Conservation (phyloP, 257 asterid species). For the Henckelia pumila region DNA sequence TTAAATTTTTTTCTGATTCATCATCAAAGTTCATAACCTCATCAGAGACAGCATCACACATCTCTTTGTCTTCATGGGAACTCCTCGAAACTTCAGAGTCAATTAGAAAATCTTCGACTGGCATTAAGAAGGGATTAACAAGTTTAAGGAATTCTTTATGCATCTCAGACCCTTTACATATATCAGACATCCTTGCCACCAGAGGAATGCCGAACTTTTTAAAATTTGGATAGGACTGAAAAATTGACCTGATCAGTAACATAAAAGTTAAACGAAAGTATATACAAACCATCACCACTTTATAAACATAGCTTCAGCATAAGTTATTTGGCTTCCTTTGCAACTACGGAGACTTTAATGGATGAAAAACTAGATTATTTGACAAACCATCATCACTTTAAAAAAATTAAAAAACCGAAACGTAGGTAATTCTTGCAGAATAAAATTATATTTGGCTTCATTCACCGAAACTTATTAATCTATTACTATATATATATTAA, state of each 20-base stretch:
- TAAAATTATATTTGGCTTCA: background rate
- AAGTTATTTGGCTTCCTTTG: slow-evolving; percentile 1
- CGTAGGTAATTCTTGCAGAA: background rate
- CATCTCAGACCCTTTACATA: slow-evolving; percentile 51
- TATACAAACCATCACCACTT: no score
- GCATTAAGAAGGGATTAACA: slow-evolving; percentile 44
- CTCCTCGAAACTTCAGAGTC: slow-evolving; percentile 30
- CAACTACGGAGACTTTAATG: background rate
- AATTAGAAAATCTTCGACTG: slow-evolving; percentile 33
- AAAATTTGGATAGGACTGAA: slow-evolving; percentile 9
- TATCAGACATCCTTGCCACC: slow-evolving; percentile 47
- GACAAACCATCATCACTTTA: no score
- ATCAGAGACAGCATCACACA: slow-evolving; percentile 27
- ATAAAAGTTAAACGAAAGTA: slow-evolving; percentile 13
- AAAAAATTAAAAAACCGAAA: no score
- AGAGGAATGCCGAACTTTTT: slow-evolving; percentile 64
- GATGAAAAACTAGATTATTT: no score
- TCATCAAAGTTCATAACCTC: slow-evolving; percentile 26
- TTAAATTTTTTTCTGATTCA: slow-evolving; percentile 24
- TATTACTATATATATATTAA: no score
- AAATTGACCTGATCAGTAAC: slow-evolving; percentile 34
- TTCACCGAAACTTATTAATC: slow-evolving; percentile 1
- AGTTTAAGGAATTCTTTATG: slow-evolving; percentile 47
- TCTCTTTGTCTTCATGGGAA: slow-evolving; percentile 31
- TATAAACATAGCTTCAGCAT: background rate